Percentiles rank a stretch among this genome's conserved stretches.
Evolutionary conservation across 805 yeast genomes (phyloP).

Genomic region (Suhomyces sp.): DNA sequence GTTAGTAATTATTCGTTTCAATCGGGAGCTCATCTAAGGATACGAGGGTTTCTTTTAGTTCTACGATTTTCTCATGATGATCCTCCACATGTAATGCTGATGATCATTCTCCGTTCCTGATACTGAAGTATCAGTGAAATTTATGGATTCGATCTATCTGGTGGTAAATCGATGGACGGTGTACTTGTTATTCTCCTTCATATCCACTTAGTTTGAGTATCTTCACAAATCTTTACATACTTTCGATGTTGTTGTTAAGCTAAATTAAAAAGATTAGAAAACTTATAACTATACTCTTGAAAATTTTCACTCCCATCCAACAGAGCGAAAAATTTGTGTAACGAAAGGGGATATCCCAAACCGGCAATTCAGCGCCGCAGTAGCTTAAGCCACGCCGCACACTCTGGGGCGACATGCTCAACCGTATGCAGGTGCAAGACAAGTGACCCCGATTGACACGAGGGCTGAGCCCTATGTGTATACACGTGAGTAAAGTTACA

Average conservation of each 20-base stretch:
- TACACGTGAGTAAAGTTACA: constrained; percentile 3
- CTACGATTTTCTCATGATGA: background rate
- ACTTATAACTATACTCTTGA: constrained; percentile 1
- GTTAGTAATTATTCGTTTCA: constrained; percentile 19
- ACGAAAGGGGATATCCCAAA: background rate
- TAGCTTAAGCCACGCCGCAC: background rate
- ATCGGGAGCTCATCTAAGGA: background rate
- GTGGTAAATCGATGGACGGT: background rate
- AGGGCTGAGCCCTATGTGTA: constrained; percentile 7
- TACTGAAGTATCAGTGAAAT: too few relatives aligned
- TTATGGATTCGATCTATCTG: background rate
- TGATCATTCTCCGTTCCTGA: too few relatives aligned
- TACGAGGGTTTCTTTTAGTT: background rate
- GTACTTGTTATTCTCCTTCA: background rate
- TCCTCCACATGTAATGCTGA: too few relatives aligned
- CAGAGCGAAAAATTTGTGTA: constrained; percentile 1
- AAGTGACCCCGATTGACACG: background rate
- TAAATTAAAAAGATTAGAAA: constrained; percentile 6
- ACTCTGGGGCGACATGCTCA: background rate
- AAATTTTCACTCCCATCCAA: constrained; percentile 6
- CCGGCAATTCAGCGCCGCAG: background rate
- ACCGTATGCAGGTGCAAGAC: background rate
- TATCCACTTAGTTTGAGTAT: background rate
- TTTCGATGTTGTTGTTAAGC: constrained; percentile 10
- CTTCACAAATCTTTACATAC: constrained; percentile 5